Conservation (phyloP, 202 grass and related monocot genomes). For the Setaria viridis region DNA sequence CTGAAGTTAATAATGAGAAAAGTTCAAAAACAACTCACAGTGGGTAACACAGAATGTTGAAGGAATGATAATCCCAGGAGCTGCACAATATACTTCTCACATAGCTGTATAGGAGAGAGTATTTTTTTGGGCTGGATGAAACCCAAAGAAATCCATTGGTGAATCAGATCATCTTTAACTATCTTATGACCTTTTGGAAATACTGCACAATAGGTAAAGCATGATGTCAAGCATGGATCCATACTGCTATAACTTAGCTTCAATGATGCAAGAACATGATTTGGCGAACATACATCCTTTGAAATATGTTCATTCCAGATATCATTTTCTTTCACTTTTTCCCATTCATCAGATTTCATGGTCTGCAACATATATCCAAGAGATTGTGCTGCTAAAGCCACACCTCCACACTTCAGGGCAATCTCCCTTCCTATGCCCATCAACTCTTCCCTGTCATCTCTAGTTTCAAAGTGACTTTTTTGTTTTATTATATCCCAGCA, state of each 20-base stretch:
- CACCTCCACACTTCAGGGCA: not conserved
- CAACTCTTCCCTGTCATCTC: not conserved
- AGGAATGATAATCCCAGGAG: not conserved
- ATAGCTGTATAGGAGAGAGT: not conserved
- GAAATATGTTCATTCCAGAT: not conserved
- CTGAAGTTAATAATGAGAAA: not conserved
- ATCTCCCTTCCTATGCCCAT: not conserved
- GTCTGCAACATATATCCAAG: not conserved
- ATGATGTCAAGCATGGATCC: not conserved
- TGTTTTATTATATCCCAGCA: conserved; percentile 9
- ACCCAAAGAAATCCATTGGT: not conserved
- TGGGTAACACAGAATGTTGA: not conserved
- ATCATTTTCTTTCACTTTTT: not conserved
- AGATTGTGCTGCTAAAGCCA: not conserved
- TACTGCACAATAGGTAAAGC: not conserved
- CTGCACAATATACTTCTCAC: not conserved
- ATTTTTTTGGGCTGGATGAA: not conserved
- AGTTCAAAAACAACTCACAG: not conserved
- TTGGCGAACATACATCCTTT: not conserved
- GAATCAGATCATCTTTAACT: not conserved
- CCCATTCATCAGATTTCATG: not conserved
- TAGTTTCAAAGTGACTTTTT: not conserved
- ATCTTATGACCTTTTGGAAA: not conserved
- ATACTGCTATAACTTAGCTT: not conserved
- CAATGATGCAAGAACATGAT: not conserved